Percentiles rank a stretch among this genome's conserved stretches.
Evolutionary conservation across 2,329 filamentous ascomycete genomes (phyloP).

Genomic region (Madurella fahalii): DNA sequence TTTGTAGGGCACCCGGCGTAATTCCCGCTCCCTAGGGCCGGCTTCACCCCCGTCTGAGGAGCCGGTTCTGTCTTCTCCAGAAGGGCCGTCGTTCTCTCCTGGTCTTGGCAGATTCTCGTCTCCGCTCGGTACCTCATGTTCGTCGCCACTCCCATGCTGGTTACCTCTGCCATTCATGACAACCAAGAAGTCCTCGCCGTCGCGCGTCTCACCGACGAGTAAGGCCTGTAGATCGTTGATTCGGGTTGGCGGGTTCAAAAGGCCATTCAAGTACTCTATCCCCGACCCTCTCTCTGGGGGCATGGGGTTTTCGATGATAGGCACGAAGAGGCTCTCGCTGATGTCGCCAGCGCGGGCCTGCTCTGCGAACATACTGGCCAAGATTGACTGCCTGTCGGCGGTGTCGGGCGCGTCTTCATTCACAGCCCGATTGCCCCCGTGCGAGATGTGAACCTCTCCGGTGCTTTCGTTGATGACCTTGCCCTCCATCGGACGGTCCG

Average conservation of each 20-base stretch:
- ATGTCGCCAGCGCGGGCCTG: constrained; percentile 12
- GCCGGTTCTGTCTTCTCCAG: constrained; percentile 5
- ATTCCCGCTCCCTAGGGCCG: neutral
- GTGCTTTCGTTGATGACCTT: constrained; percentile 58
- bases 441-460: constrained; percentile 61
- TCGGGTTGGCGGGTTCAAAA: constrained; percentile 44
- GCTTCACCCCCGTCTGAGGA: neutral
- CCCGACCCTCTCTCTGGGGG: constrained; percentile 30
- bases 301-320: constrained; percentile 22
- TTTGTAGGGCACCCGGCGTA: constrained; percentile 10
- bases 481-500: constrained; percentile 59
- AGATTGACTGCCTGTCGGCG: constrained; percentile 56
- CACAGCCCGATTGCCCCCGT: constrained; percentile 54
- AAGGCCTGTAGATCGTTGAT: constrained; percentile 42
- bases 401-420: constrained; percentile 58
- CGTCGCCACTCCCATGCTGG: constrained; percentile 16
- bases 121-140: constrained; percentile 4
- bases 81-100: constrained; percentile 4
- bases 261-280: constrained; percentile 40
- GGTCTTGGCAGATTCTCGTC: constrained; percentile 5
- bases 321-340: constrained; percentile 18
- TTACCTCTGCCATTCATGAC: constrained; percentile 21
- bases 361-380: constrained; percentile 47
- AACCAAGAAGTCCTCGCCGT: constrained; percentile 22
- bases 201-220: constrained; percentile 33